These are phyloP conservation scores for Magnusiomyces paraingens DNA, from an alignment of 1,139 yeast species.

Conservation along the genomic window DNA sequence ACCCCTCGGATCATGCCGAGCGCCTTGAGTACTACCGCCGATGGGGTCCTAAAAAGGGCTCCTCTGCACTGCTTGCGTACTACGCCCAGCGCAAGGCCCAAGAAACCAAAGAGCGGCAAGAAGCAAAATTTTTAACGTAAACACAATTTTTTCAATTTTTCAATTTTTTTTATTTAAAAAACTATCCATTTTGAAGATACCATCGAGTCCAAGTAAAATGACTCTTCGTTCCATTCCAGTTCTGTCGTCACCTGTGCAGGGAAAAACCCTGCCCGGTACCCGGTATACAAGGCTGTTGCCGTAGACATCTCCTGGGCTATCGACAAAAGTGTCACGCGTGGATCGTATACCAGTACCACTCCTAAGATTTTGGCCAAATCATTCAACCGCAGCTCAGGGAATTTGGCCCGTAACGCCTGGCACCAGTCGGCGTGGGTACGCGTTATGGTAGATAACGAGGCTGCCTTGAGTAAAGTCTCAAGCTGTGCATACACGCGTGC, in stretches of 20 bases:
- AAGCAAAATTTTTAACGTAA: neutral
- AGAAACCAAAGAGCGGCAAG: no score
- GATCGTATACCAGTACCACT: neutral
- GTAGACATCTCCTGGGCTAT: neutral
- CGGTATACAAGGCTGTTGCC: neutral
- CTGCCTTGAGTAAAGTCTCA: neutral
- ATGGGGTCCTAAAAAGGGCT: neutral
- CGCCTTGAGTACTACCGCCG: neutral
- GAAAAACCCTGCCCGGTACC: neutral
- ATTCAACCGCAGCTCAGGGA: neutral
- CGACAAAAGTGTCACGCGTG: neutral
- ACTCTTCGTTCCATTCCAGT: conserved; percentile 2
- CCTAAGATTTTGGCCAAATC: neutral
- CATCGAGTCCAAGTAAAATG: neutral
- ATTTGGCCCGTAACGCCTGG: neutral
- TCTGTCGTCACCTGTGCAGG: neutral
- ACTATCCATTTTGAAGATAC: neutral
- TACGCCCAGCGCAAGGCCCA: neutral
- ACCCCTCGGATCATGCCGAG: no score
- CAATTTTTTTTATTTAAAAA: neutral
- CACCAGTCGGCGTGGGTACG: neutral
- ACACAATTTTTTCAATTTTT: neutral
- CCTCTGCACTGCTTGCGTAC: neutral
- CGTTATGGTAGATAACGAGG: neutral
- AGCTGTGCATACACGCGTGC: neutral